phyloP scores from a whole-genome alignment of 768 basidiomycete species.

The Termitomyces sp. region DNA sequence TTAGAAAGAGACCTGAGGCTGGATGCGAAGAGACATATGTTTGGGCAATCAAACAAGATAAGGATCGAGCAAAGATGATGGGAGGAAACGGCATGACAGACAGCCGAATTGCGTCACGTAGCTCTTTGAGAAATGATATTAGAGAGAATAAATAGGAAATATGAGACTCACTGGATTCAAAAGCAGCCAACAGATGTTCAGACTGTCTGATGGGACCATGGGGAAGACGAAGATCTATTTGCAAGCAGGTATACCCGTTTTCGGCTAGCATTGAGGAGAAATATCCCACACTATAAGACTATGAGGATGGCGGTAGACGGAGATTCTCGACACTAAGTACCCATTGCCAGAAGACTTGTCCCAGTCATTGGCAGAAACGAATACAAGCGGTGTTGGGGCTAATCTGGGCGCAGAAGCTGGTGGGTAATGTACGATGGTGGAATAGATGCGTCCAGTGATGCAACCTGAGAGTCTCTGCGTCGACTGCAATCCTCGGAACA shows the following conservation, averaged over 20 bases:
- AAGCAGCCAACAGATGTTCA: conserved; percentile 29
- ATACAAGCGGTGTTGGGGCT: conserved; percentile 47
- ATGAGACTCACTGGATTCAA: conserved; percentile 31
- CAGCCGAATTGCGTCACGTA: conserved; percentile 35
- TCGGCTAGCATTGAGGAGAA: conserved; percentile 36
- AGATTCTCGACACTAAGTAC: conserved; percentile 17
- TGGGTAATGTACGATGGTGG: conserved; percentile 32
- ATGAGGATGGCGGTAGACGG: neutral
- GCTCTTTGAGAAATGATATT: conserved; percentile 24
- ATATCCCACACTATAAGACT: conserved; percentile 23
- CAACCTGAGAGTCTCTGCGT: neutral
- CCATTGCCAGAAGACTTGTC: conserved; percentile 31
- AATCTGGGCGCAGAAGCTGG: conserved; percentile 36
- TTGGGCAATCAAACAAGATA: conserved; percentile 53
- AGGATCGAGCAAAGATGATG: conserved; percentile 44
- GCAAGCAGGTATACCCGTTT: conserved; percentile 44
- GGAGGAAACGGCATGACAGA: conserved; percentile 50
- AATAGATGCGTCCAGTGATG: conserved; percentile 15
- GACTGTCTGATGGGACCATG: conserved; percentile 16
- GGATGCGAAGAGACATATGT: conserved; percentile 66
- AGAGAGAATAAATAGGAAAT: neutral
- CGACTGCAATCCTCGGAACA: neutral
- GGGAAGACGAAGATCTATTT: conserved; percentile 32
- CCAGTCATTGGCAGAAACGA: conserved; percentile 44
- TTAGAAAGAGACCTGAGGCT: conserved; percentile 54